phyloP scores from a whole-genome alignment of 257 asterid species.

The Striga asiatica region DNA sequence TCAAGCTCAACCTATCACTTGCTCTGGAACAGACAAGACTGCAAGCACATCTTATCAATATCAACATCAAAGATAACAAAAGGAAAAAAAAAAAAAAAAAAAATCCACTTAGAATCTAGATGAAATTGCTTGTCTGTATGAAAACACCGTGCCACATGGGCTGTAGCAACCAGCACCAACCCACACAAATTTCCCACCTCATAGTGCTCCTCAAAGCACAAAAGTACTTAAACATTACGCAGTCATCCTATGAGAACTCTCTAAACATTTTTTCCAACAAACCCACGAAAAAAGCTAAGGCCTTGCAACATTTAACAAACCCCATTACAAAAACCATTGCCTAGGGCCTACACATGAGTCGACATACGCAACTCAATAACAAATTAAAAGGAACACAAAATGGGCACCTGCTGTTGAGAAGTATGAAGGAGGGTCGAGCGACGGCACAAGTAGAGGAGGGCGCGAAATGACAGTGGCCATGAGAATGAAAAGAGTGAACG shows the following conservation, averaged over 20 bases:
- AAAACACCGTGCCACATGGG: too few relatives aligned
- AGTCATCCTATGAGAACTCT: neutral
- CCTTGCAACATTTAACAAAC: neutral
- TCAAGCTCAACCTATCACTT: conserved; percentile 35
- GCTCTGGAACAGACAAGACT: conserved; percentile 34
- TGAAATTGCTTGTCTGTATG: too few relatives aligned
- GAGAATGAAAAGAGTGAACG: conserved; percentile 21
- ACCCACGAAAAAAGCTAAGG: neutral
- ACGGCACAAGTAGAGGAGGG: conserved; percentile 18
- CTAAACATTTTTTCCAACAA: neutral
- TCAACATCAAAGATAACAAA: neutral
- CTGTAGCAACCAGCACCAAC: neutral
- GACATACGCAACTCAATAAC: neutral
- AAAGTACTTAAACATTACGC: neutral
- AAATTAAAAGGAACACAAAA: neutral
- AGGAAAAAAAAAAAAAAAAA: neutral
- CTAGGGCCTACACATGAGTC: neutral
- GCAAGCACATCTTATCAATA: neutral
- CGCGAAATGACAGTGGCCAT: conserved; percentile 13
- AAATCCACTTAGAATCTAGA: neutral
- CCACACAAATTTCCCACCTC: neutral
- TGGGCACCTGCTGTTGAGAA: conserved; percentile 25
- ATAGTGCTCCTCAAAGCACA: neutral
- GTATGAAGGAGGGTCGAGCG: conserved; percentile 23
- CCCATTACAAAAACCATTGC: neutral